Conservation (phyloP, 2,329 filamentous ascomycete genomes). For the Curvularia sp. region DNA sequence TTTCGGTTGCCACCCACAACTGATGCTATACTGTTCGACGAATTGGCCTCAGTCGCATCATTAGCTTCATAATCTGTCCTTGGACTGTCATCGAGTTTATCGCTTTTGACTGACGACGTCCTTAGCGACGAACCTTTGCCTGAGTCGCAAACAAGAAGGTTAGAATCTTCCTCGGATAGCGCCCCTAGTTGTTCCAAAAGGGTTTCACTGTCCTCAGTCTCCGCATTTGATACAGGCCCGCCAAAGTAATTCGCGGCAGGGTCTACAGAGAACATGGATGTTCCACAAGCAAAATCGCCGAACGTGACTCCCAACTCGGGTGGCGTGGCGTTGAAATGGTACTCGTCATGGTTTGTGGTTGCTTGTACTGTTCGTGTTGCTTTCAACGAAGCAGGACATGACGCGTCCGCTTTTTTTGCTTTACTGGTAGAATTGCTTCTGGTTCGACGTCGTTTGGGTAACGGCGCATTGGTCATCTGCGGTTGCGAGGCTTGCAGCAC, state of each 20-base stretch:
- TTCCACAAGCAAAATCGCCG: constrained; percentile 37
- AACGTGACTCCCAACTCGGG: constrained; percentile 37
- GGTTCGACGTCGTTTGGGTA: constrained; percentile 42
- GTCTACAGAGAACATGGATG: constrained; percentile 23
- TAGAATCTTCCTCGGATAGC: constrained; percentile 22
- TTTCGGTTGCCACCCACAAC: constrained; percentile 30
- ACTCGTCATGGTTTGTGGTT: constrained; percentile 6
- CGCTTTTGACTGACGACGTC: constrained; percentile 31
- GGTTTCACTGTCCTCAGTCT: constrained; percentile 2
- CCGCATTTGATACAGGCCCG: constrained; percentile 5
- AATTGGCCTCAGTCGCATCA: constrained; percentile 3
- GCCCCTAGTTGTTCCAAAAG: constrained; percentile 10
- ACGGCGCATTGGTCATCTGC: constrained; percentile 26
- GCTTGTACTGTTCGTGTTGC: not conserved
- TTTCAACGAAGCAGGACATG: not conserved
- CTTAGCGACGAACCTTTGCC: constrained; percentile 37
- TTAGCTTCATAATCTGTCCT: constrained; percentile 10
- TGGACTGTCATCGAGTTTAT: constrained; percentile 22
- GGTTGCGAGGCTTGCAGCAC: constrained; percentile 39
- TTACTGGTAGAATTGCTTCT: constrained; percentile 21
- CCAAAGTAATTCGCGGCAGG: constrained; percentile 10
- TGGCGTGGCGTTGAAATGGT: constrained; percentile 15
- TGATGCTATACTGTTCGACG: constrained; percentile 16
- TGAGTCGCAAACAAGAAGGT: constrained; percentile 30
- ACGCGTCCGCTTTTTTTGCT: constrained; percentile 10